Evolutionary conservation across 139 green algal genomes (phyloP).

Genomic region (Volvox africanus): DNA sequence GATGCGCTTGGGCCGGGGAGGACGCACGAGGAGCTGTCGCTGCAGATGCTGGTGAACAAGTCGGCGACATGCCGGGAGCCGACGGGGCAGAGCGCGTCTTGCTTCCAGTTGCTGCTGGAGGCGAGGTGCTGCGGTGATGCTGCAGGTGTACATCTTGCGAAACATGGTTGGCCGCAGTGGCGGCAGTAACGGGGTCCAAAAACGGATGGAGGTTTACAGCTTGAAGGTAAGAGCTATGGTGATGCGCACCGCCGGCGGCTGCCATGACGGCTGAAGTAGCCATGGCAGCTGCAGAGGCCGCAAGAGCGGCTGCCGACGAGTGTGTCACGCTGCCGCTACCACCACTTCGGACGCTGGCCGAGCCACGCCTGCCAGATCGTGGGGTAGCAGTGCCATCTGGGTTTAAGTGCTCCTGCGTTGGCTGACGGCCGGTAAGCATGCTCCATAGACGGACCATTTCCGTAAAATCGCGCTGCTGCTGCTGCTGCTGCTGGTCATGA

Average conservation of each 20-base stretch:
- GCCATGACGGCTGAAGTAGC: constrained; percentile 36
- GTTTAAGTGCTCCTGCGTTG: neutral
- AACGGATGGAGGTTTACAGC: neutral
- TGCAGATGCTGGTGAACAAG: neutral
- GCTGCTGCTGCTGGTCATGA: constrained; percentile 12
- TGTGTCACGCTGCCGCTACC: neutral
- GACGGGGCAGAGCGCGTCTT: neutral
- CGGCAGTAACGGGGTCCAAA: neutral
- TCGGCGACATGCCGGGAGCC: neutral
- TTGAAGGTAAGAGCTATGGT: neutral
- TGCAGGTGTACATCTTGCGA: neutral
- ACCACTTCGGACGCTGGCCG: neutral
- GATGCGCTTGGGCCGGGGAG: no score
- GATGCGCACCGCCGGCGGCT: neutral
- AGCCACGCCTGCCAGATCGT: neutral
- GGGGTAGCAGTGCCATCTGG: neutral
- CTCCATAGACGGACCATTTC: constrained; percentile 44
- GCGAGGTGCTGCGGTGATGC: neutral
- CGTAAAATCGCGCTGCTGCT: constrained; percentile 16
- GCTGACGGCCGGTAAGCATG: constrained; percentile 31
- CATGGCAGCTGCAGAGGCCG: constrained; percentile 36
- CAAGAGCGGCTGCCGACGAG: neutral
- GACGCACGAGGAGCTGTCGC: neutral
- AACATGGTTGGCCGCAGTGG: neutral
- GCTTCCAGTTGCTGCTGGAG: neutral